These are phyloP conservation scores for Acer negundo DNA, from an alignment of 345 rosid genomes.

Conservation along the genomic window DNA sequence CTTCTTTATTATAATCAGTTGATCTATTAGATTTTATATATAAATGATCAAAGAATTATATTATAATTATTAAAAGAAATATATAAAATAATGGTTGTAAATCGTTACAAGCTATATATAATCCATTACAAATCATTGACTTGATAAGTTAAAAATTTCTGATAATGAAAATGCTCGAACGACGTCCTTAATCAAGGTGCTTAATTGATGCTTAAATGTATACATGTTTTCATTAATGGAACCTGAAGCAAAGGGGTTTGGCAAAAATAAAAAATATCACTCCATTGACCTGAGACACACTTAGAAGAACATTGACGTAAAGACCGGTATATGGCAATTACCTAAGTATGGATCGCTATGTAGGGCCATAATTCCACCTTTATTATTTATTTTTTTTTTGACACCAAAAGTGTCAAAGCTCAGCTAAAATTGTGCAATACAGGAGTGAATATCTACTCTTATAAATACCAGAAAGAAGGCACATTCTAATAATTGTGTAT, in stretches of 20 bases:
- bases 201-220: neutral
- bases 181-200: neutral
- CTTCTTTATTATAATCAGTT: conserved; percentile 9
- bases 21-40: conserved; percentile 2
- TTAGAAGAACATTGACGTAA: no score
- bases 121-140: neutral
- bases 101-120: neutral
- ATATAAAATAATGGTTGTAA: neutral
- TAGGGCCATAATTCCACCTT: no score
- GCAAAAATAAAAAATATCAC: no score
- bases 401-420: no score
- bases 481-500: no score
- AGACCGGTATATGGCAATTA: no score
- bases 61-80: neutral
- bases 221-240: neutral
- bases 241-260: neutral
- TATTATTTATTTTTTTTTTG: no score
- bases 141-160: neutral
- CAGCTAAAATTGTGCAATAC: no score
- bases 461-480: no score
- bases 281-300: no score
- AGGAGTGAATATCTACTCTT: no score
- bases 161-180: neutral
- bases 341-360: no score
- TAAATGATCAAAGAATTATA: neutral